Evolutionary conservation across 495 filamentous ascomycete species (phyloP).

Genomic region (Cetradonia linearis): DNA sequence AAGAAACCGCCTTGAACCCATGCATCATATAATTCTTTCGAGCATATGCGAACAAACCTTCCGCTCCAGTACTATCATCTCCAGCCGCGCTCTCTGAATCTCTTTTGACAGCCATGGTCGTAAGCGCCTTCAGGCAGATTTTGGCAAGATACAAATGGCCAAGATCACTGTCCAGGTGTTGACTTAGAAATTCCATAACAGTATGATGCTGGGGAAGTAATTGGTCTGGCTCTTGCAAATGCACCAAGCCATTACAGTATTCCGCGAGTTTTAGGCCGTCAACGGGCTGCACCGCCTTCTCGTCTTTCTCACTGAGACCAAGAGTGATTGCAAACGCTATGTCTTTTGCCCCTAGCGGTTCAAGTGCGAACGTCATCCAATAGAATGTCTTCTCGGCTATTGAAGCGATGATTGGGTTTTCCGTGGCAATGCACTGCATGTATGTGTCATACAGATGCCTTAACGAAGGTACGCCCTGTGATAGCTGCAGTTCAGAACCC

Average conservation of each 20-base stretch:
- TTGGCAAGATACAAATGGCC: conserved; percentile 7
- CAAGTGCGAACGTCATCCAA: conserved; percentile 5
- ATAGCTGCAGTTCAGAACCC: neutral
- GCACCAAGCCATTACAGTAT: conserved; percentile 4
- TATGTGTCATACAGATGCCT: neutral
- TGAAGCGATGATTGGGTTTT: neutral
- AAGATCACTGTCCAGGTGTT: conserved; percentile 5
- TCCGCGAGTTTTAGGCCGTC: neutral
- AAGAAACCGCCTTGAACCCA: conserved; percentile 6
- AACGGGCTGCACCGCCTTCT: neutral
- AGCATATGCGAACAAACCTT: conserved; percentile 3
- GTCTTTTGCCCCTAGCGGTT: conserved; percentile 1
- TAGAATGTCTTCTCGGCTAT: conserved; percentile 7
- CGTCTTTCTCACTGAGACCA: neutral
- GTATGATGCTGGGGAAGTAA: neutral
- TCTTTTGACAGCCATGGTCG: neutral
- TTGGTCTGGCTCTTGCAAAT: neutral
- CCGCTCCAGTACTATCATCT: neutral
- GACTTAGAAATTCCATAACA: conserved; percentile 6
- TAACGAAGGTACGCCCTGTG: neutral
- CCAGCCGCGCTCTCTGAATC: neutral
- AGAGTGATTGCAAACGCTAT: conserved; percentile 9
- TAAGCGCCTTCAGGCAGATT: conserved; percentile 2
- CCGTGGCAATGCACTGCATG: neutral
- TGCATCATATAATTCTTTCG: conserved; percentile 4